Conservation (phyloP, 352 stramenopile species). For the Phytopythium mirpurense region DNA sequence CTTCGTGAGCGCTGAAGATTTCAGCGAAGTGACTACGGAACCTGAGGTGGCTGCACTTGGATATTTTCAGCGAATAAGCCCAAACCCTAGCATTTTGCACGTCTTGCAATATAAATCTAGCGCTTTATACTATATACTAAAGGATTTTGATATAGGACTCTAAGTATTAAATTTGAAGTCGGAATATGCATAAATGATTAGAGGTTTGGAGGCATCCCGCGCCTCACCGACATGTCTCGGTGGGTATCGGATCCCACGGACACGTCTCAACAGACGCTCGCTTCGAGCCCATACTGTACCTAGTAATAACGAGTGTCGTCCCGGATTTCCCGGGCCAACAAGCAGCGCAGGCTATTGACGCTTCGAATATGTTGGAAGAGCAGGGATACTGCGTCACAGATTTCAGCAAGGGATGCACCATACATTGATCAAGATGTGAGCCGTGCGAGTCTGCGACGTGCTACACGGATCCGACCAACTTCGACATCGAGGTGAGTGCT, state of each 20-base stretch:
- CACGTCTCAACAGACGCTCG: conserved; percentile 1
- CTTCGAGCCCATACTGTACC: too few relatives aligned
- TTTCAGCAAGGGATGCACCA: too few relatives aligned
- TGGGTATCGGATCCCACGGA: conserved; percentile 4
- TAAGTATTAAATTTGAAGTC: too few relatives aligned
- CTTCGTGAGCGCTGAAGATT: too few relatives aligned
- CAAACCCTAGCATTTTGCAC: too few relatives aligned
- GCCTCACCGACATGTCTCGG: conserved; percentile 1
- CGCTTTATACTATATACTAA: not conserved
- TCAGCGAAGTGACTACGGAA: too few relatives aligned
- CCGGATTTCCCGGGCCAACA: not conserved
- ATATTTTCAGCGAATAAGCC: conserved; percentile 4
- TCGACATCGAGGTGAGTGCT: not conserved
- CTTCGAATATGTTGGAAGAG: too few relatives aligned
- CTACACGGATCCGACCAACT: not conserved
- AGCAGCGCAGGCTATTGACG: too few relatives aligned
- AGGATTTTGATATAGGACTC: too few relatives aligned
- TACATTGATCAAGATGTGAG: too few relatives aligned
- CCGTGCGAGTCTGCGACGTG: too few relatives aligned
- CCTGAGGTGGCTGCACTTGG: not conserved
- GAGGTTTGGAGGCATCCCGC: not conserved
- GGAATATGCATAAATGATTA: not conserved
- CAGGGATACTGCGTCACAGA: conserved; percentile 1
- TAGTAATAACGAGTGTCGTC: too few relatives aligned
- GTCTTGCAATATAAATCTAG: not conserved